phyloP scores from a whole-genome alignment of 2,329 filamentous ascomycete genomes.

The Tolypocladium album region DNA sequence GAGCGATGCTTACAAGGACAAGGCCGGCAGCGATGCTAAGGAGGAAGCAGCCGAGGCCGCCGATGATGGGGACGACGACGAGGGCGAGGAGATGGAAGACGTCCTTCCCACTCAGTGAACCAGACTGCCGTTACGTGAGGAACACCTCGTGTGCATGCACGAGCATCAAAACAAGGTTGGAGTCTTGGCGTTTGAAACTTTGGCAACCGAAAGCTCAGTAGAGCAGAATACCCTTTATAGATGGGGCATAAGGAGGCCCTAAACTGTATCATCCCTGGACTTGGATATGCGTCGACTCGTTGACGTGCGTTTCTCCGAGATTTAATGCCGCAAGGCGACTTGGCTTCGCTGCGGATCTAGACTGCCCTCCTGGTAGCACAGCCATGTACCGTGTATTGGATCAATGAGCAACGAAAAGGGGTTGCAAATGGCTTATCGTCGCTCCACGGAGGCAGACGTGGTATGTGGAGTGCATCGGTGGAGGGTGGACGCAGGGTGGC shows the following conservation, averaged over 20 bases:
- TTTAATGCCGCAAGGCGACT: neutral
- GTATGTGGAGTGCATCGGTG: neutral
- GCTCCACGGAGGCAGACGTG: neutral
- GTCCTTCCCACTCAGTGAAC: slow-evolving; percentile 32
- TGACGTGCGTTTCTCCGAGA: neutral
- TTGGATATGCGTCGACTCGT: neutral
- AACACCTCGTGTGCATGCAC: neutral
- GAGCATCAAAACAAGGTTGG: neutral
- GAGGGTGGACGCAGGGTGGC: neutral
- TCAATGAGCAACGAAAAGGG: neutral
- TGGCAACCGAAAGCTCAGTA: slow-evolving; percentile 1
- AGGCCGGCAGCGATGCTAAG: slow-evolving; percentile 33
- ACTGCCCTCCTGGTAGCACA: neutral
- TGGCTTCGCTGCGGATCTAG: neutral
- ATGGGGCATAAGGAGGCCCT: slow-evolving; percentile 3
- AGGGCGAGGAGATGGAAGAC: slow-evolving; percentile 69
- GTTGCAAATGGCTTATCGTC: neutral
- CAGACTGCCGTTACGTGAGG: neutral
- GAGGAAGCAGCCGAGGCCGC: slow-evolving; percentile 43
- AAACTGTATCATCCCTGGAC: neutral
- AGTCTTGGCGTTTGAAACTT: neutral
- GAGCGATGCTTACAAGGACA: slow-evolving; percentile 43
- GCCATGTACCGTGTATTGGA: neutral
- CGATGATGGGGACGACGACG: slow-evolving; percentile 56
- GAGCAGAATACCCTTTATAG: slow-evolving; percentile 17